phyloP scores from a whole-genome alignment of 129 eudicot genomes.

The Artemisia annua region DNA sequence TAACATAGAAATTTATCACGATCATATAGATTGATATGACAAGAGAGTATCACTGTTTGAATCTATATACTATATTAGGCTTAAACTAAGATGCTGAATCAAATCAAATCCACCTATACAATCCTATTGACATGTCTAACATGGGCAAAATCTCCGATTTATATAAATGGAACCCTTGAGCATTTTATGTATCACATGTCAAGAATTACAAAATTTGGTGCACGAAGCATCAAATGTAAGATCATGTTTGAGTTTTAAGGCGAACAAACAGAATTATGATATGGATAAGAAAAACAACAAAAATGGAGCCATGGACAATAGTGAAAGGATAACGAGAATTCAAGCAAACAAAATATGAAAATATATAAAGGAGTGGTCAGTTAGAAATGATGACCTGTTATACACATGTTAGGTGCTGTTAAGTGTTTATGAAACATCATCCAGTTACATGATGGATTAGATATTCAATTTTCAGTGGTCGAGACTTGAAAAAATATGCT shows the following conservation, averaged over 20 bases:
- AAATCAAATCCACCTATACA: neutral
- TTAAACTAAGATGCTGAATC: constrained; percentile 9
- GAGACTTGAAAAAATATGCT: constrained; percentile 42
- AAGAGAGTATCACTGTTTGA: neutral
- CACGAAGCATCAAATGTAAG: constrained; percentile 21
- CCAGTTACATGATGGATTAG: constrained; percentile 24
- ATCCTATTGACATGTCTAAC: neutral
- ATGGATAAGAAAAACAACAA: constrained; percentile 12
- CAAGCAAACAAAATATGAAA: neutral
- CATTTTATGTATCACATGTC: constrained; percentile 17
- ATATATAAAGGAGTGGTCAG: constrained; percentile 19
- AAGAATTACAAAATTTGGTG: constrained; percentile 12
- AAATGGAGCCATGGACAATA: constrained; percentile 20
- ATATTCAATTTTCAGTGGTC: constrained; percentile 42
- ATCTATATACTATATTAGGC: neutral
- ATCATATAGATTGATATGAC: neutral
- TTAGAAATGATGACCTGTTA: constrained; percentile 19
- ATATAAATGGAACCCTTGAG: neutral
- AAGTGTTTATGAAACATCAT: constrained; percentile 27
- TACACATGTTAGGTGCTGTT: constrained; percentile 36
- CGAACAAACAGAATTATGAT: constrained; percentile 14
- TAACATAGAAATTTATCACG: no score
- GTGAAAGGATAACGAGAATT: constrained; percentile 13
- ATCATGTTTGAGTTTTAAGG: constrained; percentile 22
- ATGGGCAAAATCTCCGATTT: neutral